phyloP scores from a whole-genome alignment of 23 red algal genomes.

The Gracilaria caudata region DNA sequence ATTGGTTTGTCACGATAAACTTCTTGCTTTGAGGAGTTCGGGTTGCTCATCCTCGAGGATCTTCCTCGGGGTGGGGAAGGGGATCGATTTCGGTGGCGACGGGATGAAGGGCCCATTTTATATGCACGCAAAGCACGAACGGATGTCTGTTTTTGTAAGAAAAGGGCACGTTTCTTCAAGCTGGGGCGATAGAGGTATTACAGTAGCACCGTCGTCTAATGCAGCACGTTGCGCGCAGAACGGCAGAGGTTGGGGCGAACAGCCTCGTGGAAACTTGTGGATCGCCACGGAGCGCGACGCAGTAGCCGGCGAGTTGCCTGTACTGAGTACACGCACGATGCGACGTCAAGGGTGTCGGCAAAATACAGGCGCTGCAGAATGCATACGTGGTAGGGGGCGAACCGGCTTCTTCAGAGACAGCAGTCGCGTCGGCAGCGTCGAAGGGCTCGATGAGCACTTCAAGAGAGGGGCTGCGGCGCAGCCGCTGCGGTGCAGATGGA shows the following conservation, averaged over 20 bases:
- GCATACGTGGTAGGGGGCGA: too few relatives aligned
- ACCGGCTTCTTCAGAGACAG: too few relatives aligned
- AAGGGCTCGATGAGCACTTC: too few relatives aligned
- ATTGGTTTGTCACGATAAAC: constrained; percentile 2
- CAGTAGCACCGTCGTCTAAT: not conserved
- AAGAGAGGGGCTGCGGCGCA: too few relatives aligned
- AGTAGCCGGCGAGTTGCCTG: not conserved
- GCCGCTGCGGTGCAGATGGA: too few relatives aligned
- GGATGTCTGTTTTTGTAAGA: not conserved
- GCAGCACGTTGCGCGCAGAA: not conserved
- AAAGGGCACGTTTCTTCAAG: not conserved
- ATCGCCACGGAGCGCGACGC: not conserved
- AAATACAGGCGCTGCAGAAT: too few relatives aligned
- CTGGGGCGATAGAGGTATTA: not conserved
- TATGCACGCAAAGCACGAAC: not conserved
- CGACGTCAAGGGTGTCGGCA: too few relatives aligned
- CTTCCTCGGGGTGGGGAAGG: not conserved
- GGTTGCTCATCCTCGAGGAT: not conserved
- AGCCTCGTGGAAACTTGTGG: too few relatives aligned
- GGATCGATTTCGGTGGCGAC: not conserved
- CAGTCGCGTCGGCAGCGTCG: too few relatives aligned
- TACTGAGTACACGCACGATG: not conserved
- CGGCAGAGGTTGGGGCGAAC: not conserved
- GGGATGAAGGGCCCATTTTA: not conserved
- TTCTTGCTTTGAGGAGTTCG: not conserved